A percentile compares a stretch with the other conserved stretches of the same genome.
Evolutionary conservation across 2,329 filamentous ascomycete species (phyloP).

Genomic region (Neonectria punicea): DNA sequence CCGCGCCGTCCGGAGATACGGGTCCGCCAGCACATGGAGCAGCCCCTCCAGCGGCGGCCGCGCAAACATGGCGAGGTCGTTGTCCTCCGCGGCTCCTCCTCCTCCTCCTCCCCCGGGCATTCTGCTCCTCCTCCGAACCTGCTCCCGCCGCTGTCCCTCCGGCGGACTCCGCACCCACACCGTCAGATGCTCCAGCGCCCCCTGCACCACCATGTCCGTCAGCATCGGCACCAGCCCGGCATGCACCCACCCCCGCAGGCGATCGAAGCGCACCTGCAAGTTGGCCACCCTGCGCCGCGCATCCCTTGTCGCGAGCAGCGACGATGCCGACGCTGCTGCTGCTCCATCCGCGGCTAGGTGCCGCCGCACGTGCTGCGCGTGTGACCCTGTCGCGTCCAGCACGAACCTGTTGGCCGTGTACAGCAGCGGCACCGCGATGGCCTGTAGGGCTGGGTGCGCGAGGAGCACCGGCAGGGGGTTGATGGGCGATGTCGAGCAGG

Average conservation of each 20-base stretch:
- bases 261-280: conserved; percentile 44
- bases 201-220: conserved; percentile 47
- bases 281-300: conserved; percentile 42
- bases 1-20: conserved; percentile 54
- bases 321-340: conserved; percentile 22
- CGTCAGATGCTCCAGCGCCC: conserved; percentile 42
- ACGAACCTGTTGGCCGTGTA: conserved; percentile 47
- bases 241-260: conserved; percentile 48
- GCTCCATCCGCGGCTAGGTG: conserved; percentile 34
- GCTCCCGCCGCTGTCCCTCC: conserved; percentile 5
- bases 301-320: conserved; percentile 39
- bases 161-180: conserved; percentile 32
- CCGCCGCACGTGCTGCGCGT: conserved; percentile 43
- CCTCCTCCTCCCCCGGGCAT: background rate
- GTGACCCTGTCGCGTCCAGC: conserved; percentile 43
- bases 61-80: conserved; percentile 37
- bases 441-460: conserved; percentile 47
- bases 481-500: conserved; percentile 39
- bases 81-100: background rate
- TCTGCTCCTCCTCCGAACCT: conserved; percentile 2
- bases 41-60: conserved; percentile 48
- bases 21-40: conserved; percentile 56
- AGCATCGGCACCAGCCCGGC: conserved; percentile 43
- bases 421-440: conserved; percentile 46
- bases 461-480: conserved; percentile 46